phyloP scores from a whole-genome alignment of 2,329 filamentous ascomycete genomes.

The Xylariaceae sp. region DNA sequence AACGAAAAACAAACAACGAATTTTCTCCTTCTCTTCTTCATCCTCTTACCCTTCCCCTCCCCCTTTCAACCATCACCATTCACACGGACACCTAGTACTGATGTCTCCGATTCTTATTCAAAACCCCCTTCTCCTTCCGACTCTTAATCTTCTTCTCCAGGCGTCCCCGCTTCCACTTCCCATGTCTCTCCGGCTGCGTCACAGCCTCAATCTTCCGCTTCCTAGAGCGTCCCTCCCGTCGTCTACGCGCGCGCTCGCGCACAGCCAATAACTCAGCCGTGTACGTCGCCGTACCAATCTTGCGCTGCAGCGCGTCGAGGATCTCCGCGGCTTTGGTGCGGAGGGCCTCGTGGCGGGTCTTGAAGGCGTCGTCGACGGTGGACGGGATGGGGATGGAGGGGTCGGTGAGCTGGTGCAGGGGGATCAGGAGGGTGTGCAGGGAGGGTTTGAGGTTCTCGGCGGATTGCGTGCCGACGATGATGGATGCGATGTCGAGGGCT shows the following conservation, averaged over 20 bases:
- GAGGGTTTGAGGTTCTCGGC: slow-evolving; percentile 53
- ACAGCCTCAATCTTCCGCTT: slow-evolving; percentile 92
- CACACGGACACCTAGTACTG: slow-evolving; percentile 49
- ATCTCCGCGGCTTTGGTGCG: slow-evolving; percentile 68
- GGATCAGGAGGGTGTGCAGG: slow-evolving; percentile 54
- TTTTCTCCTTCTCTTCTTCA: background rate
- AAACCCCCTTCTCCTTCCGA: slow-evolving; percentile 70
- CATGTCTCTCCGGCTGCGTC: slow-evolving; percentile 71
- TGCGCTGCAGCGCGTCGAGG: slow-evolving; percentile 78
- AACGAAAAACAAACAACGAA: background rate
- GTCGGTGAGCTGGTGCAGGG: slow-evolving; percentile 79
- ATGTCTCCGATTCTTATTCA: slow-evolving; percentile 66
- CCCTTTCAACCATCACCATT: too few relatives aligned
- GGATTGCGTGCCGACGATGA: slow-evolving; percentile 59
- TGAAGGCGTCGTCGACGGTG: slow-evolving; percentile 66
- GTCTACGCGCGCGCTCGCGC: slow-evolving; percentile 64
- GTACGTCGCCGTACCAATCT: slow-evolving; percentile 75
- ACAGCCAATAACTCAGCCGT: slow-evolving; percentile 68
- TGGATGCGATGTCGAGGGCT: slow-evolving; percentile 67
- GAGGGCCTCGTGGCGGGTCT: slow-evolving; percentile 62
- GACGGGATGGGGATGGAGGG: slow-evolving; percentile 66
- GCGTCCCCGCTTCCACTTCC: slow-evolving; percentile 74
- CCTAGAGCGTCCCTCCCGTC: slow-evolving; percentile 66
- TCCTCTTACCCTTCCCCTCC: too few relatives aligned
- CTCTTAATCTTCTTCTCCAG: slow-evolving; percentile 78